These are phyloP conservation scores for Verticillium klebahnii DNA, from an alignment of 2,329 filamentous ascomycete genomes.

Conservation along the genomic window DNA sequence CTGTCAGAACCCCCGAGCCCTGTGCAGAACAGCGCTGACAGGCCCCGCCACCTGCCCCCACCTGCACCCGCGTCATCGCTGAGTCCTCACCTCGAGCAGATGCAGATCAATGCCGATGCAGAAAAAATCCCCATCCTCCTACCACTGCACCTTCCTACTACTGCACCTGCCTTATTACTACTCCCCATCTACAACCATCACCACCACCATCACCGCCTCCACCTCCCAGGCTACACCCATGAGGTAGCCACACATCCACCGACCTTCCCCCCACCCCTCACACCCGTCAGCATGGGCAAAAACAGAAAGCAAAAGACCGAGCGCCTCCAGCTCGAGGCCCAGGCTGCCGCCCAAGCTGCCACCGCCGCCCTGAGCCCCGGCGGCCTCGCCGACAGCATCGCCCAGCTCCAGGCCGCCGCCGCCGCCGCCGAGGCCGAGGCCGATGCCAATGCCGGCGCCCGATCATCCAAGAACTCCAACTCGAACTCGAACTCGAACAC, in stretches of 20 bases:
- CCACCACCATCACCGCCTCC: too few species aligned
- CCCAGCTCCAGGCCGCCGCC: not conserved
- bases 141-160: not conserved
- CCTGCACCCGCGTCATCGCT: not conserved
- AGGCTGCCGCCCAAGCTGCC: constrained; percentile 4
- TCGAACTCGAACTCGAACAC: too few species aligned
- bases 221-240: not conserved
- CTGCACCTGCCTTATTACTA: not conserved
- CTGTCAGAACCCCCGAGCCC: too few species aligned
- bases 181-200: not conserved
- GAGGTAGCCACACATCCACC: not conserved
- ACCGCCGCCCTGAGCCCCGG: constrained; percentile 1
- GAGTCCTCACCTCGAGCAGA: not conserved
- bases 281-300: constrained; percentile 16
- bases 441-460: not conserved
- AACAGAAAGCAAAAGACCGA: constrained; percentile 16
- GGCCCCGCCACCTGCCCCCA: not conserved
- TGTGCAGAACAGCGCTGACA: too few species aligned
- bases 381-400: not conserved
- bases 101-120: not conserved
- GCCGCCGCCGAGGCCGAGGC: constrained; percentile 1
- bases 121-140: not conserved
- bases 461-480: too few species aligned
- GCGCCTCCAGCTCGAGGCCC: constrained; percentile 8
- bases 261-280: not conserved